Conservation (phyloP, 805 yeast genomes). For the Pichia cephalocereana region DNA sequence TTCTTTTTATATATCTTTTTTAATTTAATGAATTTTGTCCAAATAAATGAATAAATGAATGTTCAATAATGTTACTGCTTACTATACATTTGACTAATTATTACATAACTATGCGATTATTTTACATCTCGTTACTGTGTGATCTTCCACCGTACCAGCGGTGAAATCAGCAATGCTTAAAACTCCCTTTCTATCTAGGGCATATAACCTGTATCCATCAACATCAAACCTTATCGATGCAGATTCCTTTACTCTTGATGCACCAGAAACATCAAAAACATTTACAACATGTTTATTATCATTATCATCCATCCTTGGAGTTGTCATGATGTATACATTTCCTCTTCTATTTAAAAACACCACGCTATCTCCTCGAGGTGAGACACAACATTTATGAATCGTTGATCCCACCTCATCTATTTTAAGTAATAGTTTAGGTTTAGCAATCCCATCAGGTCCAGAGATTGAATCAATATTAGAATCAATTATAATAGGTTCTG, state of each 20-base stretch:
- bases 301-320: constrained; percentile 47
- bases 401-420: constrained; percentile 75
- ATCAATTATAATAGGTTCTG: constrained; percentile 61
- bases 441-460: constrained; percentile 37
- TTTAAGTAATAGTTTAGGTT: constrained; percentile 51
- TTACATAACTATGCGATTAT: constrained; percentile 28
- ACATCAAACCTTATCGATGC: constrained; percentile 70
- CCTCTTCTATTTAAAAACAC: constrained; percentile 80
- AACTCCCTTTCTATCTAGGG: constrained; percentile 74
- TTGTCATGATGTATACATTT: constrained; percentile 54
- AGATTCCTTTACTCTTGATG: constrained; percentile 63
- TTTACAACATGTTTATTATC: constrained; percentile 53
- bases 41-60: too few species aligned
- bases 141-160: constrained; percentile 69
- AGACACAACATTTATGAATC: constrained; percentile 63
- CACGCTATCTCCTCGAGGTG: constrained; percentile 81
- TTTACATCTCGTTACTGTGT: constrained; percentile 59
- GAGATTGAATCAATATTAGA: constrained; percentile 42
- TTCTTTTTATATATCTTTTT: too few species aligned
- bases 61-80: too few species aligned
- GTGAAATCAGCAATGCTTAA: constrained; percentile 79
- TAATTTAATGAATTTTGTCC: too few species aligned
- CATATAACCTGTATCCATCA: constrained; percentile 71
- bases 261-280: constrained; percentile 72
- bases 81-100: not conserved